Percentiles rank a stretch among this genome's conserved stretches.
These are phyloP conservation scores for Syncephalastrum sp. DNA, from an alignment of 371 early-diverging fungal genomes.

Conservation along the genomic window DNA sequence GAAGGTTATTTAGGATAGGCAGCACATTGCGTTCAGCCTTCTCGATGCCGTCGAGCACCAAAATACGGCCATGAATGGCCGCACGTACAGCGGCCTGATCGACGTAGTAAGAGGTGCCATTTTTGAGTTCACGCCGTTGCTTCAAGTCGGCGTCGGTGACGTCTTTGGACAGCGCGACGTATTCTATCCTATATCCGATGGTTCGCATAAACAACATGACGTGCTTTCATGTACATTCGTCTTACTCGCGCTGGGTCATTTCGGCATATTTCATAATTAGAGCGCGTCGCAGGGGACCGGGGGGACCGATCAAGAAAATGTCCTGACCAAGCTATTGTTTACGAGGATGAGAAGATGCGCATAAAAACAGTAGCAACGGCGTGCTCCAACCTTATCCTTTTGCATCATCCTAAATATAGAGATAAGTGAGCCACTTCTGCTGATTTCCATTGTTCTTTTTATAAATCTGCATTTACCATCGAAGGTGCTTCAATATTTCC, in stretches of 20 bases:
- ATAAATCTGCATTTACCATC: constrained; percentile 47
- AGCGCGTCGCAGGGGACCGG: constrained; percentile 70
- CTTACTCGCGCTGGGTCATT: constrained; percentile 58
- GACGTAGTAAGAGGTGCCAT: constrained; percentile 71
- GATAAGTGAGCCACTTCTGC: background rate
- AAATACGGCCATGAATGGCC: constrained; percentile 76
- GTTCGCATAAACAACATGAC: background rate
- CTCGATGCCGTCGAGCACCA: constrained; percentile 82
- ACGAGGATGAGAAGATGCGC: background rate
- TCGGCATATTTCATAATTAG: constrained; percentile 76
- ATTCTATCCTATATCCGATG: constrained; percentile 57
- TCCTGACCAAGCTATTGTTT: constrained; percentile 69
- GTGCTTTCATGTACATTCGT: background rate
- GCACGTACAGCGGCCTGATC: constrained; percentile 84
- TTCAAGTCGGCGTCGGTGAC: constrained; percentile 81
- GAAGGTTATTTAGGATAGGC: constrained; percentile 82
- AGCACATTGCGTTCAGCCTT: constrained; percentile 87
- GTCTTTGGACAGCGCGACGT: constrained; percentile 78
- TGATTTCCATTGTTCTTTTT: background rate
- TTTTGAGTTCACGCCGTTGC: constrained; percentile 77
- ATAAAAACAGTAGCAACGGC: background rate
- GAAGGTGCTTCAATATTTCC: constrained; percentile 71
- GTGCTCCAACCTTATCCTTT: constrained; percentile 52
- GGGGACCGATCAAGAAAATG: constrained; percentile 82
- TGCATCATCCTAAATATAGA: constrained; percentile 59